Percentiles rank a stretch among this genome's conserved stretches.
Evolutionary conservation across 2,329 filamentous ascomycete genomes (phyloP).

Genomic region (Chrysoporthe austroafricana): DNA sequence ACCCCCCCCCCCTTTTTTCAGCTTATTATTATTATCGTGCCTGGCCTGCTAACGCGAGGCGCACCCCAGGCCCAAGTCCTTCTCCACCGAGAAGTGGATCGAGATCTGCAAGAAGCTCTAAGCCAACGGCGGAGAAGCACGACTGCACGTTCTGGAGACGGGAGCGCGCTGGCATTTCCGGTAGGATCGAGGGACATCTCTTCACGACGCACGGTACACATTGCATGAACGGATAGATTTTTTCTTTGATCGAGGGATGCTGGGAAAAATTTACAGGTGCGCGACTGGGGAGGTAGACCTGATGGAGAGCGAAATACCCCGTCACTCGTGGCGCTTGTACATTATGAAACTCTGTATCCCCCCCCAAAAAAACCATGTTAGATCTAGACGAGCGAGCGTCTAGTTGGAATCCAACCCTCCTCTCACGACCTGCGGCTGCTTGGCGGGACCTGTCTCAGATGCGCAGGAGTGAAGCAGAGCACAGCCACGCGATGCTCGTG

Average conservation of each 20-base stretch:
- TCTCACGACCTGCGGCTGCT: background rate
- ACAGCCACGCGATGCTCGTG: too few species aligned
- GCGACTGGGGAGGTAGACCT: slow-evolving; percentile 27
- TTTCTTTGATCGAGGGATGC: slow-evolving; percentile 28
- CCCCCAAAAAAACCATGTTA: slow-evolving; percentile 12
- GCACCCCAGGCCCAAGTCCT: slow-evolving; percentile 76
- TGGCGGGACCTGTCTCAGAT: too few species aligned
- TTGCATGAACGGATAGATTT: slow-evolving; percentile 37
- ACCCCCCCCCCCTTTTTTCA: background rate
- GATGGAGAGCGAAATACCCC: slow-evolving; percentile 28
- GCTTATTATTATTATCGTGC: background rate
- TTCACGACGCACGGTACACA: slow-evolving; percentile 26
- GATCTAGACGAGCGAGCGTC: slow-evolving; percentile 13
- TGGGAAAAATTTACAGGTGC: slow-evolving; percentile 17
- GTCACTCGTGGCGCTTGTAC: slow-evolving; percentile 29
- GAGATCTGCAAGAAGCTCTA: slow-evolving; percentile 94
- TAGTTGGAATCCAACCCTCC: background rate
- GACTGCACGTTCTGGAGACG: slow-evolving; percentile 11
- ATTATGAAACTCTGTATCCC: slow-evolving; percentile 18
- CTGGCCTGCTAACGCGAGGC: slow-evolving; percentile 19
- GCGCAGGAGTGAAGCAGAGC: too few species aligned
- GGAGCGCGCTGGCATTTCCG: slow-evolving; percentile 32
- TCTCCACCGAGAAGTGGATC: slow-evolving; percentile 95
- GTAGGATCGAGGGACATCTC: slow-evolving; percentile 32
- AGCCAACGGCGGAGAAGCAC: slow-evolving; percentile 39